phyloP scores from a whole-genome alignment of 331 rosid species.

The Cydonia oblonga region DNA sequence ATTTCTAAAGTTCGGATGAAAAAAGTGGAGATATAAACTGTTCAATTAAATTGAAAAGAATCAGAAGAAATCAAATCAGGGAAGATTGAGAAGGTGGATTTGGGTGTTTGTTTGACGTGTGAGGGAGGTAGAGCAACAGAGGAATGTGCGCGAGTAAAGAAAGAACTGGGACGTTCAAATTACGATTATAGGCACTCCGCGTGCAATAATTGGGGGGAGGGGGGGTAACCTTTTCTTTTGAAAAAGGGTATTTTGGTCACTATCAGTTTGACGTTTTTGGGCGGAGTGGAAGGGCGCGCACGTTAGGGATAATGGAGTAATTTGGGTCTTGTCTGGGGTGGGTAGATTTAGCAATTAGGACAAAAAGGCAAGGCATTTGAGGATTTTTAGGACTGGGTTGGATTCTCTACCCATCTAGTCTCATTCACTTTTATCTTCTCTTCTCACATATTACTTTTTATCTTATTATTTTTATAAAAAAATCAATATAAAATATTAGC shows the following conservation, averaged over 20 bases:
- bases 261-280: not conserved
- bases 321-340: not conserved
- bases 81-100: not conserved
- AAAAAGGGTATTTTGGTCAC: not conserved
- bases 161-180: not conserved
- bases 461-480: too few relatives aligned
- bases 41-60: not conserved
- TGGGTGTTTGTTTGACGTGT: too few relatives aligned
- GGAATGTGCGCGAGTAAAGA: not conserved
- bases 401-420: too few relatives aligned
- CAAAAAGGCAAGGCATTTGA: not conserved
- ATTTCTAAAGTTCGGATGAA: too few relatives aligned
- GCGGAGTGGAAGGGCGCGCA: not conserved
- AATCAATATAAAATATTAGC: too few relatives aligned
- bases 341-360: not conserved
- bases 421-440: too few relatives aligned
- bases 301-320: constrained; percentile 8
- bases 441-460: too few relatives aligned
- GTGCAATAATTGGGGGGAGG: not conserved
- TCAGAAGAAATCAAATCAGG: not conserved
- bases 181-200: not conserved
- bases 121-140: too few relatives aligned
- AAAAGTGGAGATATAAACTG: not conserved
- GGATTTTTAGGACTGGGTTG: too few relatives aligned
- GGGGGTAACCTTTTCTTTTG: too few relatives aligned